A percentile compares a stretch with the other conserved stretches of the same genome.
Conservation (phyloP, 495 filamentous ascomycete species). For the Friedmanniomyces endolithicus region DNA sequence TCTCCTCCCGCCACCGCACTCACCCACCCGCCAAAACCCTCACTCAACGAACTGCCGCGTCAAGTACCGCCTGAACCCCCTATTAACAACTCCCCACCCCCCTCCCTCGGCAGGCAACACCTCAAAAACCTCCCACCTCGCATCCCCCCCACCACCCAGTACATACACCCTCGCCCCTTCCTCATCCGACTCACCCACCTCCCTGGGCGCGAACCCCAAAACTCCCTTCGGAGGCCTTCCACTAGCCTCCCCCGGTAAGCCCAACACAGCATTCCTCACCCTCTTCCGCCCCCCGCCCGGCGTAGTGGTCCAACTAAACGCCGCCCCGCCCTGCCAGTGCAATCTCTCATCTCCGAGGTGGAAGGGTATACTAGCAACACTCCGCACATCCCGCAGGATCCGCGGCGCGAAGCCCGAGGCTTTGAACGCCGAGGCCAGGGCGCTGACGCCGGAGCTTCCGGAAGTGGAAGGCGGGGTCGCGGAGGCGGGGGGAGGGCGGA, state of each 20-base stretch:
- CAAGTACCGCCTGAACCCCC: constrained; percentile 76
- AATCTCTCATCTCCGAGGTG: constrained; percentile 60
- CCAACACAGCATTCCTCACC: constrained; percentile 9
- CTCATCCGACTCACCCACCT: constrained; percentile 65
- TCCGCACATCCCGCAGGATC: constrained; percentile 75
- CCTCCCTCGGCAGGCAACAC: constrained; percentile 53
- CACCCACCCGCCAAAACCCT: not conserved
- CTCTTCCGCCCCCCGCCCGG: constrained; percentile 5
- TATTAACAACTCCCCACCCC: constrained; percentile 46
- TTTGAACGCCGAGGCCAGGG: constrained; percentile 62
- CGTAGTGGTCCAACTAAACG: constrained; percentile 11
- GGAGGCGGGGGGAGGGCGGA: constrained; percentile 12
- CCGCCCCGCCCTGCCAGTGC: constrained; percentile 14
- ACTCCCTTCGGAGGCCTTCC: constrained; percentile 58
- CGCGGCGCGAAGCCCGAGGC: constrained; percentile 64
- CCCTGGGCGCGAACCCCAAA: constrained; percentile 44
- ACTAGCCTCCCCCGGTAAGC: constrained; percentile 34
- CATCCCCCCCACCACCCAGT: constrained; percentile 68
- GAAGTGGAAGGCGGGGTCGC: not conserved
- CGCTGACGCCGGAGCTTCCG: not conserved
- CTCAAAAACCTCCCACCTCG: constrained; percentile 73
- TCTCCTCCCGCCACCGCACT: not conserved
- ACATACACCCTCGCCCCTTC: constrained; percentile 31
- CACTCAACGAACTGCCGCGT: constrained; percentile 17
- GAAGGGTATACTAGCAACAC: constrained; percentile 59